Conservation (phyloP, 2,329 filamentous ascomycete species). For the Penicillium nordicum region DNA sequence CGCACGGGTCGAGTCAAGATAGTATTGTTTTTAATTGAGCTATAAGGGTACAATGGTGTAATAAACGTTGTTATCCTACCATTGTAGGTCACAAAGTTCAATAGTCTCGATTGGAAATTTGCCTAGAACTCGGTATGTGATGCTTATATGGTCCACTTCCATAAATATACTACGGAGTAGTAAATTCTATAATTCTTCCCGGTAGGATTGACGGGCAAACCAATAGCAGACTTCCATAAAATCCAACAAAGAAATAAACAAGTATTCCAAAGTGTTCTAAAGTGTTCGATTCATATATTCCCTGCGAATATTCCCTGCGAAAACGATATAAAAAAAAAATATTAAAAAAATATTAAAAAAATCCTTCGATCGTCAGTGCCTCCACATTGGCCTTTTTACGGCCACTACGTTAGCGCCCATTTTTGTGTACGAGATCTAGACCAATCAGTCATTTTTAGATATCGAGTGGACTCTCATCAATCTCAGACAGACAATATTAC, state of each 20-base stretch:
- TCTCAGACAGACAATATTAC: background rate
- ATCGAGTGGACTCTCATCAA: background rate
- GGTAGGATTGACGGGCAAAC: background rate
- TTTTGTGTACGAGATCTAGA: background rate
- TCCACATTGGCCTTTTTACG: background rate
- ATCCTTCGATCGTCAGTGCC: background rate
- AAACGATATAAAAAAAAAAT: too few species aligned
- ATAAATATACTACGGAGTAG: background rate
- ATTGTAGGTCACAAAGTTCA: background rate
- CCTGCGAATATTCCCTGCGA: background rate
- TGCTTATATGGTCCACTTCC: background rate
- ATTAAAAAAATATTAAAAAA: too few species aligned
- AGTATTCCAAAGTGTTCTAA: background rate
- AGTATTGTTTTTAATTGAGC: background rate
- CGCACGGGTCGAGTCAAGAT: background rate
- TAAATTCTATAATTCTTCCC: background rate
- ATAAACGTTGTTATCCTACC: background rate
- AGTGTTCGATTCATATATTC: background rate
- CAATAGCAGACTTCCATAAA: background rate
- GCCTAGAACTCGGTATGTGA: background rate
- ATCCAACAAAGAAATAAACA: background rate
- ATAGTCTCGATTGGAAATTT: background rate
- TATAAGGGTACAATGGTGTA: background rate
- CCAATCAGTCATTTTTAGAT: background rate
- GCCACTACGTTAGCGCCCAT: slow-evolving; percentile 6